These are phyloP conservation scores for Auricularia cornea DNA, from an alignment of 768 basidiomycete genomes.

Conservation along the genomic window DNA sequence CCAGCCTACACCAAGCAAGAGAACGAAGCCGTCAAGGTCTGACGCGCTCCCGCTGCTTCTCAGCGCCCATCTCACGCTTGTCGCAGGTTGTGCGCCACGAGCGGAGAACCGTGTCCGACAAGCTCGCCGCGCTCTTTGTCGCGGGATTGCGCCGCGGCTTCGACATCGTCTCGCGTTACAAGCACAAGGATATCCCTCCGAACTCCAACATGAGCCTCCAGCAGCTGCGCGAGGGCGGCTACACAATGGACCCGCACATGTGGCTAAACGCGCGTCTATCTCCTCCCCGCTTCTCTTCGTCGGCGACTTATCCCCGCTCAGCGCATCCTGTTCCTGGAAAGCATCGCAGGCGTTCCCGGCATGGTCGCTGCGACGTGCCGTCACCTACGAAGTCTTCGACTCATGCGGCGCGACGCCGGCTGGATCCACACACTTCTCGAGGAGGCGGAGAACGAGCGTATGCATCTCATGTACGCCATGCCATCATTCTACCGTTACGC, in stretches of 20 bases:
- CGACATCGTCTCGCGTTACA: constrained; percentile 82
- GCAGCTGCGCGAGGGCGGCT: constrained; percentile 66
- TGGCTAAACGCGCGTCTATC: constrained; percentile 59
- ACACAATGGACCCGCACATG: constrained; percentile 60
- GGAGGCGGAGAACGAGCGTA: constrained; percentile 95
- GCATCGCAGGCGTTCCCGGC: constrained; percentile 89
- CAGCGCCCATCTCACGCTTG: constrained; percentile 7
- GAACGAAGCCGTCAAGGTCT: constrained; percentile 61
- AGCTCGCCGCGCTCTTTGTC: constrained; percentile 25
- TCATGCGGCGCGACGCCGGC: constrained; percentile 40
- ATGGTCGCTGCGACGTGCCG: constrained; percentile 89
- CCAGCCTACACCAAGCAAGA: constrained; percentile 81
- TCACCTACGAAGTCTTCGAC: constrained; percentile 79
- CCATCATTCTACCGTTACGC: constrained; percentile 8
- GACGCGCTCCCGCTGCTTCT: neutral
- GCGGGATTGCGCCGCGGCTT: constrained; percentile 46
- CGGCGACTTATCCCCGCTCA: constrained; percentile 25
- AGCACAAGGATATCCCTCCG: constrained; percentile 57
- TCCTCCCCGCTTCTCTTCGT: neutral
- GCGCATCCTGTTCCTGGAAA: constrained; percentile 70
- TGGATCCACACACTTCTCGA: constrained; percentile 93
- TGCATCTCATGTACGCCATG: constrained; percentile 74
- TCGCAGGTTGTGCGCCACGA: constrained; percentile 63
- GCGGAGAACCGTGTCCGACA: constrained; percentile 61
- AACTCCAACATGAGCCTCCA: constrained; percentile 56